Evolutionary conservation across 2,329 filamentous ascomycete genomes (phyloP), one percentile per base, ranked within the genome.

Genomic region (Cladophialophora psammophila): DNA sequence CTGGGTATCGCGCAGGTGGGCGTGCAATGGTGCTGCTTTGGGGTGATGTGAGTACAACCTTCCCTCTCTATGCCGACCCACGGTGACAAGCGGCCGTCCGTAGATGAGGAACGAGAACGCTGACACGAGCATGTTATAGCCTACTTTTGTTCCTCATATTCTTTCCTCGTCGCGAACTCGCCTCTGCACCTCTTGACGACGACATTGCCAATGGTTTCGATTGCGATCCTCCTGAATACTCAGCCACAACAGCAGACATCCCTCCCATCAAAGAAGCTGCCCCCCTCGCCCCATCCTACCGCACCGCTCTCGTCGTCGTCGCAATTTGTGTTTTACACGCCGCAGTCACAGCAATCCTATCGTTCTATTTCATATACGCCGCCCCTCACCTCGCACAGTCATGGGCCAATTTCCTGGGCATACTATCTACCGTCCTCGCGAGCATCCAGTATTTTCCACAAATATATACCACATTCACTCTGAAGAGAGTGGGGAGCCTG

Each of bases 101-200:
- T 13, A 7, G 4, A 20, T 9, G 10, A 5, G 7, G 45, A 5
- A 10, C 8, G 15, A 32, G 56, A n/a, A n/a, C 35, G 36, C 57
- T 65, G 20, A 68, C 52, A 53, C 13, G 18, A 42, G n/a, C 15
- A 26, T 34, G 2, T 32, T 12, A 31, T 72, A 98, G 94, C 72
- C 88, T 98, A 60, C 83, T 96, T 20, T 86, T 99, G n/a, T 99
- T 96, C 80, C 87, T 98, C 65, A 87, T 96, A 73, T 99, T 96
- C 85, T 97, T 96, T 80, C 92, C 92, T 40, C 89, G 90, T 74
- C 84, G 84, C 2, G 73, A 83, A 80, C 66, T 84, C 78, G 66
- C 82, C 80, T 53, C 59, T 26, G 26, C 34, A 35, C 48, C 36
- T 15, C 71, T 80, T 82, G 7, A 83, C 82, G 52, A 84, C 82